A percentile compares a stretch with the other conserved stretches of the same genome.
These are phyloP conservation scores for Cutaneotrichosporon dermatis DNA, from an alignment of 1,284 basidiomycete species.

Conservation along the genomic window DNA sequence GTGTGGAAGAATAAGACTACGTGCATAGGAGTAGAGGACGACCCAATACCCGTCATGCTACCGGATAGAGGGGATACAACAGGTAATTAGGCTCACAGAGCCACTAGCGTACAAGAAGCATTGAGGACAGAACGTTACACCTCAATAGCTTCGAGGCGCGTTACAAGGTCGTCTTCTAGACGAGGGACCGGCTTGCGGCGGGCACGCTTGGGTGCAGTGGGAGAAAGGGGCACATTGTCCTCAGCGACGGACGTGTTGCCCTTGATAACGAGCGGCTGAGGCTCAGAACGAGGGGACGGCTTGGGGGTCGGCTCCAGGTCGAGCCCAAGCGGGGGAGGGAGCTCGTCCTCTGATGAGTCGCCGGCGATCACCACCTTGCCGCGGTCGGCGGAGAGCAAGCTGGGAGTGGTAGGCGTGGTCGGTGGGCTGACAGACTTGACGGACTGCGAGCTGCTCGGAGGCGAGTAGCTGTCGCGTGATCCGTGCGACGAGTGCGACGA, in stretches of 20 bases:
- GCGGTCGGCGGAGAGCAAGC: background rate
- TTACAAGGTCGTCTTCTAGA: conserved; percentile 12
- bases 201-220: conserved; percentile 12
- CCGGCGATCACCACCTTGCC: conserved; percentile 4
- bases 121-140: conserved; percentile 57
- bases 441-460: conserved; percentile 12
- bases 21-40: background rate
- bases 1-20: background rate
- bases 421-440: conserved; percentile 13
- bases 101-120: conserved; percentile 55
- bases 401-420: conserved; percentile 17
- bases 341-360: conserved; percentile 1
- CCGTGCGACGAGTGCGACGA: background rate
- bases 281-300: background rate
- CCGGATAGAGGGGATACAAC: background rate
- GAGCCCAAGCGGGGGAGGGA: background rate
- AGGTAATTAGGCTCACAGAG: conserved; percentile 71
- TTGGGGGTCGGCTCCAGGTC: conserved; percentile 4
- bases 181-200: conserved; percentile 24
- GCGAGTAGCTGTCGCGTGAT: conserved; percentile 7
- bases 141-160: conserved; percentile 9
- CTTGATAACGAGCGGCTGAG: background rate
- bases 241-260: background rate
- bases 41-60: conserved; percentile 1
- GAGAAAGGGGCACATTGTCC: conserved; percentile 6